Evolutionary conservation across 2,329 filamentous ascomycete genomes (phyloP), one percentile per base, ranked within the genome.

Genomic region (Aspergillus viridinutans): DNA sequence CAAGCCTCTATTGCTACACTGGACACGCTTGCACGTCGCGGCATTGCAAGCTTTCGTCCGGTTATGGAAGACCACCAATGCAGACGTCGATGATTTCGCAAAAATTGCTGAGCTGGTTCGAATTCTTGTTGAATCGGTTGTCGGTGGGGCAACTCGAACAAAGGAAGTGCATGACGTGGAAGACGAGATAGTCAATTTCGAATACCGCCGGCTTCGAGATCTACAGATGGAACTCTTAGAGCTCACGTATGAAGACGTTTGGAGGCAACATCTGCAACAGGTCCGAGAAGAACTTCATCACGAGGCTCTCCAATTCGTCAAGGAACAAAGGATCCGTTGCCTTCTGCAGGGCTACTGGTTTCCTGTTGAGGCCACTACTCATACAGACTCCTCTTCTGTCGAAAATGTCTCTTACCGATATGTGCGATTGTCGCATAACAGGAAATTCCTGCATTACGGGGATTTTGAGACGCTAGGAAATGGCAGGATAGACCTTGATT

Each of bases 221-320:
- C 79, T 96, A 54, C 94, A 99, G 74, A 97, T 97, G 92, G 90
- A 95, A 64, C 81, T 97, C 10, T 80, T 97, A 4, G 90, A 96
- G 70, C 80, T 94, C 62, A 90, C 91, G 0, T 97, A 97, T 69
- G 93, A 97, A 72, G 90, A 95, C 70, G 90, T 90, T 50, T 99
- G 94, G 94, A 92, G 92, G 12, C 85, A 90, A 60, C 92, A 97
- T 74, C 81, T 99, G 28, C 85, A 85, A 61, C 90, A 94, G 74
- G 90, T 96, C n/a, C 88, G 92, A 35, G 91, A 97, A 54, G 91
- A 96, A 72, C 81, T 97, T 48, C 89, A 90, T 64, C 87, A 93
- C 67, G 94, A 99, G 74, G 92, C 93, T 10, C 78, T 97, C 54
- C 90, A 96, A 68, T 99, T 99, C 69, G 90, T 97, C 74, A 97